Percentiles rank a stretch among this genome's conserved stretches.
These are phyloP conservation scores for Cladosporium cucumerinum DNA, from an alignment of 2,329 filamentous ascomycete species.

Conservation along the genomic window DNA sequence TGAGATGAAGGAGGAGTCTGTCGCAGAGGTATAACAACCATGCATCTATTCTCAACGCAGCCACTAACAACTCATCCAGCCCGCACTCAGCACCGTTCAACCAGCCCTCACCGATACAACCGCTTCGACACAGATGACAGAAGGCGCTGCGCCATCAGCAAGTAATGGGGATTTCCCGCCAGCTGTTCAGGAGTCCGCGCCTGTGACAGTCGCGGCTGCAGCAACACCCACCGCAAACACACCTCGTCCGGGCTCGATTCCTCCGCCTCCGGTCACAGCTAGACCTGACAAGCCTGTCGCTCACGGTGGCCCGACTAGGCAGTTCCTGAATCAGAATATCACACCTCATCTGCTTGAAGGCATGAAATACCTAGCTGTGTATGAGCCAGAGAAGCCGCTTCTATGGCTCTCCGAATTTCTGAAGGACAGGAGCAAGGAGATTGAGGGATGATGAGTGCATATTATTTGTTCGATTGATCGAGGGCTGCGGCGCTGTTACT, in stretches of 20 bases:
- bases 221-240: conserved; percentile 24
- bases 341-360: conserved; percentile 51
- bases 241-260: conserved; percentile 28
- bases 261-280: conserved; percentile 29
- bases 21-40: conserved; percentile 23
- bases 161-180: neutral
- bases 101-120: conserved; percentile 27
- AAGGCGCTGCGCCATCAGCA: conserved; percentile 10
- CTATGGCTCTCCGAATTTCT: conserved; percentile 49
- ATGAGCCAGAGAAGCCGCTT: conserved; percentile 51
- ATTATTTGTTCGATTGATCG: neutral
- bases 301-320: conserved; percentile 47
- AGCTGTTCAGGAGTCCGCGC: neutral
- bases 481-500: neutral
- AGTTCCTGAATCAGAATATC: conserved; percentile 49
- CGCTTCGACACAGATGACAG: conserved; percentile 24
- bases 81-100: conserved; percentile 18
- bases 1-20: conserved; percentile 37
- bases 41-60: conserved; percentile 10
- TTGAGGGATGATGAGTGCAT: conserved; percentile 38
- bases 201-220: conserved; percentile 21
- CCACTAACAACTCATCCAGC: conserved; percentile 11
- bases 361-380: conserved; percentile 50
- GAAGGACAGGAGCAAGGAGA: conserved; percentile 45
- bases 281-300: conserved; percentile 40